Conservation (phyloP, 1,139 yeast genomes). For the Debaryomyces subglobosus region DNA sequence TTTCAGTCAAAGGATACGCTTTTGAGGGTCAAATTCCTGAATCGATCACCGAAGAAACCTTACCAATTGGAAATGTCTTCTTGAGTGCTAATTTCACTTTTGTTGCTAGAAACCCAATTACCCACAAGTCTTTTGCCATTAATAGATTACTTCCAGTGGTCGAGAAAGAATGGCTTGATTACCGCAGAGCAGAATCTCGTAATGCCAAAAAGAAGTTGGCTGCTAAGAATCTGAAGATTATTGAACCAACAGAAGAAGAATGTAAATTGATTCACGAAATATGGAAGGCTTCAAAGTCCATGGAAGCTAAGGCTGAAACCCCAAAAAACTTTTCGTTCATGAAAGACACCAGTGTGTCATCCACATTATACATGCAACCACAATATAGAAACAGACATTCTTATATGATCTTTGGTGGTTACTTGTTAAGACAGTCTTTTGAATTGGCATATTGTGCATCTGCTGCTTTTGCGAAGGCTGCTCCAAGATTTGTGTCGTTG, state of each 20-base stretch:
- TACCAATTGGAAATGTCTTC: constrained; percentile 53
- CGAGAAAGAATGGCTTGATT: constrained; percentile 79
- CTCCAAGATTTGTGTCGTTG: constrained; percentile 85
- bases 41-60: constrained; percentile 48
- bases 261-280: constrained; percentile 72
- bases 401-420: constrained; percentile 94
- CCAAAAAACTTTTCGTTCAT: constrained; percentile 60
- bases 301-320: constrained; percentile 29
- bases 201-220: constrained; percentile 81
- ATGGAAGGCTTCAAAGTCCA: constrained; percentile 64
- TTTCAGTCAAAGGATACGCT: constrained; percentile 84
- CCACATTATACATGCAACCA: constrained; percentile 92
- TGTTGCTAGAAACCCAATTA: constrained; percentile 90
- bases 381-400: constrained; percentile 94
- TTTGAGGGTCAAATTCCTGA: constrained; percentile 55
- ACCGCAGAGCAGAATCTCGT: constrained; percentile 85
- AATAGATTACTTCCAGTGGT: constrained; percentile 75
- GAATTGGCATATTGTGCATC: constrained; percentile 92
- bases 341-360: constrained; percentile 69
- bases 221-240: constrained; percentile 62
- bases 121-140: constrained; percentile 84
- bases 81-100: constrained; percentile 90
- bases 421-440: constrained; percentile 85
- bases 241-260: constrained; percentile 75
- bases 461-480: constrained; percentile 80